phyloP scores from a whole-genome alignment of 2,329 filamentous ascomycete genomes.

The Talaromyces sp. region DNA sequence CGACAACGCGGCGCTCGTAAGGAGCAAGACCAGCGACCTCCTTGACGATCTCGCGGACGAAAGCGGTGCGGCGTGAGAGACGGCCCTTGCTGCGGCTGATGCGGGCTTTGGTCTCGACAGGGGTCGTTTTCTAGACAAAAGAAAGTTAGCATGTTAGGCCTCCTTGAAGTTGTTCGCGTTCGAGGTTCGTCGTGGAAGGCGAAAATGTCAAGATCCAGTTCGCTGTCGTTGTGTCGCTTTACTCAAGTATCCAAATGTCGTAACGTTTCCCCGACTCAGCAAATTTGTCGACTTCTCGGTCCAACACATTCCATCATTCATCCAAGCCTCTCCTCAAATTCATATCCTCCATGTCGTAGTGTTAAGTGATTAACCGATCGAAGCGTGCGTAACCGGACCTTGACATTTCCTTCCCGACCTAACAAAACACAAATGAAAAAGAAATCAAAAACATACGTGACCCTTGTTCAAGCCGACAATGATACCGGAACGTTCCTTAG shows the following conservation, averaged over 20 bases:
- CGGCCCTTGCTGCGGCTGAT: conserved; percentile 88
- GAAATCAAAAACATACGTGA: conserved; percentile 50
- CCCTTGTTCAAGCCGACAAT: conserved; percentile 59
- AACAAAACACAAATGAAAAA: neutral
- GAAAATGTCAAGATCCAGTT: neutral
- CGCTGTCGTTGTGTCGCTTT: neutral
- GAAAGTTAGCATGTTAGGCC: neutral
- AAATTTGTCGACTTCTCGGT: neutral
- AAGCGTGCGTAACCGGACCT: neutral
- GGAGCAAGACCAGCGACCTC: conserved; percentile 93
- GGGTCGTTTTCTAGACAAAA: conserved; percentile 67
- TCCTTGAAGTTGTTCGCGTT: too few species aligned
- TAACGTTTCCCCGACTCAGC: neutral
- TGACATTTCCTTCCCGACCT: neutral
- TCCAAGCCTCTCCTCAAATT: neutral
- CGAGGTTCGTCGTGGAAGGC: neutral
- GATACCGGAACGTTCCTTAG: conserved; percentile 49
- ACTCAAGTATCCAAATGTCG: neutral
- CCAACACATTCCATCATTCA: neutral
- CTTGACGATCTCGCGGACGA: conserved; percentile 96
- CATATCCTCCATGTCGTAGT: neutral
- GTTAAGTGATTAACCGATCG: neutral
- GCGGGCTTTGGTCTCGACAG: conserved; percentile 68
- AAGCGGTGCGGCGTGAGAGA: conserved; percentile 92
- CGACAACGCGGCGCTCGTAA: conserved; percentile 98